Base-by-base conservation (phyloP, 768 basidiomycete genomes). In the Mycena polygramma region DNA sequence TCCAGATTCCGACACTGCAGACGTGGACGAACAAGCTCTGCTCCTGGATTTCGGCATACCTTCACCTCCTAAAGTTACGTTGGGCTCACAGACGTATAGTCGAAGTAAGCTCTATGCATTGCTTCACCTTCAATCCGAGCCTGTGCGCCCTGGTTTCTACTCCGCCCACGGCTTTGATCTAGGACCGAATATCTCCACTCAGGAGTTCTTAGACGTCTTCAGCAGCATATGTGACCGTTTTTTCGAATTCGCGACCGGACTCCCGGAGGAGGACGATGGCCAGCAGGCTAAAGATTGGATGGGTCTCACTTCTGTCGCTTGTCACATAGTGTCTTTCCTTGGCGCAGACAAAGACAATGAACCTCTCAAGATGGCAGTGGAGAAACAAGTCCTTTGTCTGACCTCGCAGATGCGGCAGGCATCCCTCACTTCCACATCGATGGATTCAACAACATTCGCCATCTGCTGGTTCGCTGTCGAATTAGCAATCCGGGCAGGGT, bases 391-490 rank as follows among this genome's bases (percentile, higher is more conserved):
- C 48, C 73, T 78, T 45, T 80, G 77, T 17, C 75, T 90, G 39
- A 73, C 85, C 7, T 75, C 79, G 24, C 78, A 78, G 19, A 77
- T 89, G 59, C 80, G 83, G 35, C 81, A 83, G 7, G 76, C 80
- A 3, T 75, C 81, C 1, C 77, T 81, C 1, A 78, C 73, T 4
- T 66, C 79, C 11, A 71, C 78, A 45, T 78, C 78, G 4, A 72
- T 84, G 57, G 83, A 85, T 71, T 67, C 74, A 4, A 80, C 86
- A 24, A 81, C 81, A 4, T 77, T 92, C 51, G 76, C 82, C 13
- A 72, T 85, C n/a, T 81, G 84, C 41, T 94, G 93, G 93, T 91
- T 92, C 76, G 74, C 83, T 4, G 81, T 94, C 39, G 92, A 92
- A 74, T 63, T 92, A 22, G 81, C 85, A 4, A 81, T 81, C 43